Evolutionary conservation across 148 eudicot species (phyloP), one percentile per base, ranked within the genome.

Genomic region (Silene uniflora): DNA sequence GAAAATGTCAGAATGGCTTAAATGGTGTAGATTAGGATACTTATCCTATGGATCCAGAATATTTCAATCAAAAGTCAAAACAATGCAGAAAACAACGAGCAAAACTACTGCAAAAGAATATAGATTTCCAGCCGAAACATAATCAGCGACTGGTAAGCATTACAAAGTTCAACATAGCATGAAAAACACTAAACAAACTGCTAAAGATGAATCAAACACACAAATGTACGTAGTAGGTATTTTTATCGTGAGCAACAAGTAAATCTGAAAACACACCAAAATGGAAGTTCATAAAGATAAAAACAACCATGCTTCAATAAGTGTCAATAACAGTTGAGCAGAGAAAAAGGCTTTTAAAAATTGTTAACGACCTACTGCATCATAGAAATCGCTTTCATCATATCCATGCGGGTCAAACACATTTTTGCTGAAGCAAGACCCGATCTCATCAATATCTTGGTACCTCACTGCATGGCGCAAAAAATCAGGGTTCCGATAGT

Each of bases 321-420:
- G 9, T n/a, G 52, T 47, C 52, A 47, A 47, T 7, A 47, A 47
- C 52, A 47, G 52, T 47, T 7, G 52, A 47, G 12, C 10, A 47
- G n/a, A n/a, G n/a, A n/a, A n/a, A n/a, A n/a, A n/a, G n/a, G n/a
- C n/a, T n/a, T n/a, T n/a, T n/a, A n/a, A 47, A 47, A 71, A 78
- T 4, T 32, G 46, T 56, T 46, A 69, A 56, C 56, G 5, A 95
- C 98, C 98, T 88, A 95, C 83, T 79, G 84, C 97, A 80, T 92
- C 96, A 75, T 79, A 89, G 85, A 75, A 95, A 84, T 92, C 99
- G 24, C 94, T 89, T 83, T 80, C 79, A 79, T 92, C 97, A 79
- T 92, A 92, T 84, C 97, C 98, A 85, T 90, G 97, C 35, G 98
- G 98, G 73, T 89, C 94, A 78, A 95, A 95, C 16, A 95, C 99